A percentile compares a stretch with the other conserved stretches of the same genome.
These are phyloP conservation scores for Penicillium palitans DNA, from an alignment of 2,329 filamentous ascomycete species.

Conservation along the genomic window DNA sequence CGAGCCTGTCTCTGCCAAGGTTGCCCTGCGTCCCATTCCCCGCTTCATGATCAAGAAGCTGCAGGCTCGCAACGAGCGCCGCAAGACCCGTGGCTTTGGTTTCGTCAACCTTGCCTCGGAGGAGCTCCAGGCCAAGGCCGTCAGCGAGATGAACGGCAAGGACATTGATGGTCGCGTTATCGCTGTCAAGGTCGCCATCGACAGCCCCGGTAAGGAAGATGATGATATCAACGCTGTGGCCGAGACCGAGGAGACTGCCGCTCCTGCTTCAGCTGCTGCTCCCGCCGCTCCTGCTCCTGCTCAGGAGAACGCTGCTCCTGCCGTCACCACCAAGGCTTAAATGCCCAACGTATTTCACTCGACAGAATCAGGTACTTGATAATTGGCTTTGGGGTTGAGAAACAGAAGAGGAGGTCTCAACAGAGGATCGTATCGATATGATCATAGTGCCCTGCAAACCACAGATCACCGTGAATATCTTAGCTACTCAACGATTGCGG, in stretches of 20 bases:
- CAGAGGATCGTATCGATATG: constrained; percentile 26
- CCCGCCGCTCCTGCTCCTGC: constrained; percentile 39
- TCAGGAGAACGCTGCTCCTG: constrained; percentile 27
- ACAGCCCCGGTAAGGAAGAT: constrained; percentile 99
- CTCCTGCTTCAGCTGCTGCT: constrained; percentile 37
- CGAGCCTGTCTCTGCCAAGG: constrained; percentile 92
- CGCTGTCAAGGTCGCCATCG: constrained; percentile 99
- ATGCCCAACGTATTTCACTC: constrained; percentile 25
- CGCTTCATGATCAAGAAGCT: constrained; percentile 99
- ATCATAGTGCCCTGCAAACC: constrained; percentile 24
- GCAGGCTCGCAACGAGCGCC: constrained; percentile 93
- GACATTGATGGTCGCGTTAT: constrained; percentile 98
- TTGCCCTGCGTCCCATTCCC: constrained; percentile 95
- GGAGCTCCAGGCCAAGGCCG: constrained; percentile 96
- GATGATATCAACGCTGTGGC: constrained; percentile 59
- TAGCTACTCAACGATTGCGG: constrained; percentile 27
- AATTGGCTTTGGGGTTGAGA: constrained; percentile 15
- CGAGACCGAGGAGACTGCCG: constrained; percentile 44
- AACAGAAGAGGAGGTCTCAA: constrained; percentile 8
- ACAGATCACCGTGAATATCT: constrained; percentile 23
- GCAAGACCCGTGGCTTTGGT: constrained; percentile 98
- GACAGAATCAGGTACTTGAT: constrained; percentile 18
- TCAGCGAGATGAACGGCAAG: constrained; percentile 98
- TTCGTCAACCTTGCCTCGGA: constrained; percentile 96
- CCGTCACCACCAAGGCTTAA: constrained; percentile 30